Conservation (phyloP, 192 early-diverging fungal genomes). For the Dissophora globulifera region DNA sequence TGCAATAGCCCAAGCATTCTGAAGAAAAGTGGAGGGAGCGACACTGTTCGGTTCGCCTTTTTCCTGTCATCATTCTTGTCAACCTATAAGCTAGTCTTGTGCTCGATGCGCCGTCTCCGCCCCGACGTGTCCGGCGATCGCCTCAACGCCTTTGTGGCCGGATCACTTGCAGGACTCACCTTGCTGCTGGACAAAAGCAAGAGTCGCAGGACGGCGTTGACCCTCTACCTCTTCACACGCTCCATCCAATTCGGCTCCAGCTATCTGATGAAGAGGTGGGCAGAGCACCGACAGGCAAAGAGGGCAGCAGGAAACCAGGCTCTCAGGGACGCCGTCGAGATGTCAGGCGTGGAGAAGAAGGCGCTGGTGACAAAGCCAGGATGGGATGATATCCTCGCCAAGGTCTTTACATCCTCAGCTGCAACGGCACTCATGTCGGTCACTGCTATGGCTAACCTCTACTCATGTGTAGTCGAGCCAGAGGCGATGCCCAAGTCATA, state of each 20-base stretch:
- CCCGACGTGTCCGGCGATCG: constrained; percentile 58
- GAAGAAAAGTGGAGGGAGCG: constrained; percentile 62
- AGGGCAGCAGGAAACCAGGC: constrained; percentile 15
- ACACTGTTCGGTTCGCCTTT: constrained; percentile 72
- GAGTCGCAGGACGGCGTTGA: constrained; percentile 68
- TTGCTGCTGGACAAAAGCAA: constrained; percentile 69
- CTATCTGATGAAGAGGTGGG: constrained; percentile 72
- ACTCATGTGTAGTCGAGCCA: constrained; percentile 62
- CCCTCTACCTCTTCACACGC: constrained; percentile 72
- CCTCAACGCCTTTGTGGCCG: constrained; percentile 71
- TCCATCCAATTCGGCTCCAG: constrained; percentile 71
- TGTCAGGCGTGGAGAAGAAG: constrained; percentile 4
- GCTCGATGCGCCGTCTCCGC: constrained; percentile 63
- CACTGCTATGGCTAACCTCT: constrained; percentile 60
- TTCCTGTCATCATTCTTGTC: constrained; percentile 73
- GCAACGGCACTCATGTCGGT: constrained; percentile 61
- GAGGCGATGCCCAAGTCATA: constrained; percentile 71
- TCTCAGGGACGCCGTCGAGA: constrained; percentile 9
- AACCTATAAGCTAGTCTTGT: constrained; percentile 71
- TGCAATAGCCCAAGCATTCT: constrained; percentile 55
- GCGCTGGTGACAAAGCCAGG: constrained; percentile 24
- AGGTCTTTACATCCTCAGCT: constrained; percentile 47
- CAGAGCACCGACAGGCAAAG: constrained; percentile 39
- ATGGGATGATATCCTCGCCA: constrained; percentile 62
- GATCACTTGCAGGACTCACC: constrained; percentile 68